Evolutionary conservation across 192 early-diverging fungal genomes (phyloP).

Genomic region (Rhizophlyctis rosea): DNA sequence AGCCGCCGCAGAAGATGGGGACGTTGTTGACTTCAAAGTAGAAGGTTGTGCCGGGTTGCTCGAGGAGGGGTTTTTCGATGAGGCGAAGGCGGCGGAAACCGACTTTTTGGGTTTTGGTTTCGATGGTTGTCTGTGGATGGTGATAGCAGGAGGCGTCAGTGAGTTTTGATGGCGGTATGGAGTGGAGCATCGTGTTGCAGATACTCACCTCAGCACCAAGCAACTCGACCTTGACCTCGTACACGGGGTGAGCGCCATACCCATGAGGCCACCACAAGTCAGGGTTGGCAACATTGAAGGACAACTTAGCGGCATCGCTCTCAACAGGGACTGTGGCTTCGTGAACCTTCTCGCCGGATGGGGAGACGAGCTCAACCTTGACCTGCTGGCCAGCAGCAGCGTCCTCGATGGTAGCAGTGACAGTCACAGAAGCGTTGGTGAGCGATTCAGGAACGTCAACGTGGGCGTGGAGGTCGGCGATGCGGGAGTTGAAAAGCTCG

Average conservation of each 20-base stretch:
- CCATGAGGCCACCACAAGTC: conserved; percentile 37
- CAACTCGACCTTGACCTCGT: conserved; percentile 12
- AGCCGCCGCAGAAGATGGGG: conserved; percentile 44
- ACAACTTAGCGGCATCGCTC: background rate
- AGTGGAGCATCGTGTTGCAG: too few species aligned
- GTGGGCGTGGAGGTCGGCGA: background rate
- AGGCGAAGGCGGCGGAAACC: conserved; percentile 36
- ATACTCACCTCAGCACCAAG: conserved; percentile 3
- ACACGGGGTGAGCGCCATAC: conserved; percentile 36
- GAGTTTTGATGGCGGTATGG: too few species aligned
- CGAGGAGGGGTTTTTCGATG: conserved; percentile 30
- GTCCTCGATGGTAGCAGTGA: conserved; percentile 7
- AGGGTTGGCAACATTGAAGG: conserved; percentile 17
- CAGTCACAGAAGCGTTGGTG: background rate
- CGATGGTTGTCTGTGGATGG: too few species aligned
- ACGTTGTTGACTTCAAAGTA: conserved; percentile 48
- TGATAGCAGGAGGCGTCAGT: too few species aligned
- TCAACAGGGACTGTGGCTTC: background rate
- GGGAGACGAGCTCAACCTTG: background rate
- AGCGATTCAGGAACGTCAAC: background rate
- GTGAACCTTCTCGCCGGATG: background rate
- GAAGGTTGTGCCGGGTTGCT: conserved; percentile 38
- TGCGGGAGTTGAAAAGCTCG: background rate
- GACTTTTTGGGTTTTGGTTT: background rate
- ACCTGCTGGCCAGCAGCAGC: background rate